phyloP scores from a whole-genome alignment of 768 basidiomycete species.

The Auricularia auricula-judae region DNA sequence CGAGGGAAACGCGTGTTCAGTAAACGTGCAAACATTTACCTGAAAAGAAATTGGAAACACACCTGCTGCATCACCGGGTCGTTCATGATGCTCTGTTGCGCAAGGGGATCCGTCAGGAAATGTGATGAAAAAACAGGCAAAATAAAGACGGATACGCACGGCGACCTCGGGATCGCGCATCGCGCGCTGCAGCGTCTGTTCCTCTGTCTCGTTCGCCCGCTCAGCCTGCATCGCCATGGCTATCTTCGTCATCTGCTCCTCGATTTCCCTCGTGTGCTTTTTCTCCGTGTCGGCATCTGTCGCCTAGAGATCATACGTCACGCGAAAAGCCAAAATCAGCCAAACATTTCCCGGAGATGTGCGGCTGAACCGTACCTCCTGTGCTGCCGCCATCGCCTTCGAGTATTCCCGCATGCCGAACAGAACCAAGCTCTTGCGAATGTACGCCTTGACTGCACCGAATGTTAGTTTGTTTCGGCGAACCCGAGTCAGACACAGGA shows the following conservation, averaged over 20 bases:
- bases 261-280: constrained; percentile 78
- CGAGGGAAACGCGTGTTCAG: background rate
- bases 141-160: constrained; percentile 33
- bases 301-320: constrained; percentile 27
- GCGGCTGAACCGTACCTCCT: constrained; percentile 27
- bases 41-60: background rate
- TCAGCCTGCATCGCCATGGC: constrained; percentile 70
- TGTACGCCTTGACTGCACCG: constrained; percentile 76
- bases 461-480: background rate
- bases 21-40: background rate
- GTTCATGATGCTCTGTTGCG: constrained; percentile 60
- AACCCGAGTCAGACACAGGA: background rate
- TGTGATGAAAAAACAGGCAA: background rate
- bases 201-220: constrained; percentile 77
- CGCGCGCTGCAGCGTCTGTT: constrained; percentile 84
- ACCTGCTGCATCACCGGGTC: constrained; percentile 84
- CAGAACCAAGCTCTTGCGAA: constrained; percentile 82
- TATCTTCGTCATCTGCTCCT: constrained; percentile 67
- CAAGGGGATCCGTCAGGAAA: background rate
- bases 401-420: constrained; percentile 86
- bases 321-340: background rate
- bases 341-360: background rate
- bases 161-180: constrained; percentile 97
- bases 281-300: constrained; percentile 65
- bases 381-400: constrained; percentile 74